Evolutionary conservation across 495 filamentous ascomycete species (phyloP).

Genomic region (Neurospora sp.): DNA sequence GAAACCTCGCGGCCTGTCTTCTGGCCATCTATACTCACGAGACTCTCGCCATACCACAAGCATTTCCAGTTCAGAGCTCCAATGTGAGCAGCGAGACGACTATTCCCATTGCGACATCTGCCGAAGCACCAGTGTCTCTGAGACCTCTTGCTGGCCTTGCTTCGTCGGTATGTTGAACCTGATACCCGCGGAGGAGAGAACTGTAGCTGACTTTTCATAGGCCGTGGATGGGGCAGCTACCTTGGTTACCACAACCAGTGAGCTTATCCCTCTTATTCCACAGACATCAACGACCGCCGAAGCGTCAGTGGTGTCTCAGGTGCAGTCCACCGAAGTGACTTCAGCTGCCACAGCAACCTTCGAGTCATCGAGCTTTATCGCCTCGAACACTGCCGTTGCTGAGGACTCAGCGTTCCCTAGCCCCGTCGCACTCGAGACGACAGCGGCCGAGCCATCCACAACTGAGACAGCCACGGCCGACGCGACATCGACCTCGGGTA

Average conservation of each 20-base stretch:
- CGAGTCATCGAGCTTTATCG: not conserved
- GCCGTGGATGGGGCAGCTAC: not conserved
- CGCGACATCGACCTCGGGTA: not conserved
- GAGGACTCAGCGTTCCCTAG: not conserved
- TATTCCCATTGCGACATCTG: not conserved
- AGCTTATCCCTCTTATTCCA: not conserved
- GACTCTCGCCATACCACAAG: not conserved
- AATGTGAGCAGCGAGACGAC: not conserved
- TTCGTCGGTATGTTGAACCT: constrained; percentile 6
- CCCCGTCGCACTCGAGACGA: not conserved
- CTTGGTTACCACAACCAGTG: not conserved
- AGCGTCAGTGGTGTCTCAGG: not conserved
- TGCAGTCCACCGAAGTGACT: not conserved
- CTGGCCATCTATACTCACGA: not conserved
- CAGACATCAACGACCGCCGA: not conserved
- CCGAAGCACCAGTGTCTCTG: not conserved
- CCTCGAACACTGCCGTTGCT: not conserved
- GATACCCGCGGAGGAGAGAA: not conserved
- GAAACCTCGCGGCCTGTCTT: not conserved
- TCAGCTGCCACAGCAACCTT: not conserved
- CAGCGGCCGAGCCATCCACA: not conserved
- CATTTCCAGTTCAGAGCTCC: not conserved
- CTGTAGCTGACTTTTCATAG: not conserved
- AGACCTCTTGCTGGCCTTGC: constrained; percentile 7
- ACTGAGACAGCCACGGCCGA: not conserved